A percentile compares a stretch with the other conserved stretches of the same genome.
Conservation (phyloP, 257 asterid genomes). For the Capsicum baccatum region DNA sequence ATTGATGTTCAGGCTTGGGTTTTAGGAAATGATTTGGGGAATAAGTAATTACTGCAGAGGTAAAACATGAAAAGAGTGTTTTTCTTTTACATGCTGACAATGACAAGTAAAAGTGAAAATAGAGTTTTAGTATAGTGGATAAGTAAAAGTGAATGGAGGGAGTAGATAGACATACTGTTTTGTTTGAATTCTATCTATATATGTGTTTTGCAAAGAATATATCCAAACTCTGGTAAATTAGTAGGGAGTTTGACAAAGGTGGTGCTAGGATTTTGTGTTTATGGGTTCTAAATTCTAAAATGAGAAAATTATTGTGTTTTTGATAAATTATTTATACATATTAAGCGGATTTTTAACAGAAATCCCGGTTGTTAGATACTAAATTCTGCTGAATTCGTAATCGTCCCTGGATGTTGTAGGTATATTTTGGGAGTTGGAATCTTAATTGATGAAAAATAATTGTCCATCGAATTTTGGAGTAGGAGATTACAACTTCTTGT, state of each 20-base stretch:
- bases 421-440: background rate
- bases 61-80: too few species aligned
- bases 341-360: background rate
- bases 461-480: background rate
- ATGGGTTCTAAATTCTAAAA: background rate
- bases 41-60: too few species aligned
- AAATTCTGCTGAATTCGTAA: background rate
- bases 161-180: background rate
- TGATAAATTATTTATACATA: background rate
- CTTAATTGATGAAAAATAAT: background rate
- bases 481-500: background rate
- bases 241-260: background rate
- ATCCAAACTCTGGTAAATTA: background rate
- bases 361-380: too few species aligned
- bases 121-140: too few species aligned
- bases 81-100: too few species aligned
- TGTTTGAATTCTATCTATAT: background rate
- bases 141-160: too few species aligned
- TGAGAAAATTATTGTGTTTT: background rate
- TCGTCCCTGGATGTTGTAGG: background rate
- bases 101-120: too few species aligned
- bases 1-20: too few species aligned
- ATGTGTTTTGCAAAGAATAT: background rate
- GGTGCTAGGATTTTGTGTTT: background rate
- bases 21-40: too few species aligned